A percentile compares a stretch with the other conserved stretches of the same genome.
Conservation (phyloP, 345 rosid species). For the Dovyalis caffra region DNA sequence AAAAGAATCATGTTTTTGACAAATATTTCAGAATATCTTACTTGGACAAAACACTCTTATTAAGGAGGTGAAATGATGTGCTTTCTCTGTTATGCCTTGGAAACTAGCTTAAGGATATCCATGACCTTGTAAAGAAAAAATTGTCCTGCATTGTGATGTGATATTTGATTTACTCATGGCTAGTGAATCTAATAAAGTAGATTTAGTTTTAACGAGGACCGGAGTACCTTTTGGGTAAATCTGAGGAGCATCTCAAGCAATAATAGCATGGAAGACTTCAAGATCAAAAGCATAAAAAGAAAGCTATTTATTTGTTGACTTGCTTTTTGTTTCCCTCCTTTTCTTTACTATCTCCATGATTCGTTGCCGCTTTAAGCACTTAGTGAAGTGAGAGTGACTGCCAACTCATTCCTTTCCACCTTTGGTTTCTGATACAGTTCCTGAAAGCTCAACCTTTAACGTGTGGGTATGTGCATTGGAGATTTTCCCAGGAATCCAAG, state of each 20-base stretch:
- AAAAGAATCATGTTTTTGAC: too few relatives aligned
- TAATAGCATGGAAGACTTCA: background rate
- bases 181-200: slow-evolving; percentile 21
- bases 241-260: slow-evolving; percentile 9
- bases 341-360: background rate
- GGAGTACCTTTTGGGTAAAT: slow-evolving; percentile 18
- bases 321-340: background rate
- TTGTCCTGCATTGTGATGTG: too few relatives aligned
- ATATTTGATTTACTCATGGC: background rate
- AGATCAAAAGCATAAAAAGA: slow-evolving; percentile 7
- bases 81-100: too few relatives aligned
- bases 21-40: too few relatives aligned
- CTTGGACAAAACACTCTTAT: too few relatives aligned
- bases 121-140: too few relatives aligned
- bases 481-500: background rate
- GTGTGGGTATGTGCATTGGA: background rate
- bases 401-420: background rate
- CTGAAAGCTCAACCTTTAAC: background rate
- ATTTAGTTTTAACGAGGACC: background rate
- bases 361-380: background rate
- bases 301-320: too few relatives aligned
- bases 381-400: background rate
- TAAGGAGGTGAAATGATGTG: too few relatives aligned
- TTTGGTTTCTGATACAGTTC: background rate
- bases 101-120: too few relatives aligned